Base-by-base conservation (phyloP, 2,329 filamentous ascomycete genomes). In the Cercospora sesami region DNA sequence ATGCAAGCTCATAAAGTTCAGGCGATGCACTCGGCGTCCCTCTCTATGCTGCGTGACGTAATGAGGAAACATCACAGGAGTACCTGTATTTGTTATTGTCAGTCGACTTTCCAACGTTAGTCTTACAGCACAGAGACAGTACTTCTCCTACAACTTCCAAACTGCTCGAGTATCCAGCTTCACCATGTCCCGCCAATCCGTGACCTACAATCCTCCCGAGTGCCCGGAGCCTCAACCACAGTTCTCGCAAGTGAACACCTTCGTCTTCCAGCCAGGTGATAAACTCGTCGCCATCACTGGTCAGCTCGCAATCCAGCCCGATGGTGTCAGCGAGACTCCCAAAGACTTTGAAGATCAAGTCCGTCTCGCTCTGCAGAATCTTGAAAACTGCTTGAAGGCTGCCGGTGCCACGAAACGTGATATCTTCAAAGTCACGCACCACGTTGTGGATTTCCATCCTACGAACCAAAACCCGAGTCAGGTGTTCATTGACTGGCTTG, bases 371-470 rank as follows among this genome's bases (percentile, higher is more conserved):
- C 53, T 72, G 26, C 65, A 68, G 48, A 72, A 71, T 28, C 60
- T 72, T n/a, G 70, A 72, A 42, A 72, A 72, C 53, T 69, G 67
- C 33, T 62, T 72, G 28, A 65, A 65, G 53, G 69, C 69, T 16
- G 70, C 67, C 0, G 67, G 70, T 55, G 69, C 70, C 10, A 66
- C 51, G 23, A 72, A 72, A 53, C 53, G 69, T 31, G 70, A 72
- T 58, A 71, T 72, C 31, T 72, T 72, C 69, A 71, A 72, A 53
- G 70, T 72, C 28, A 72, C 70, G n/a, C 70, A 72, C 45, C 67
- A 72, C 36, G 70, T 72, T 7, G 70, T 72, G 9, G 69, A 68
- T 36, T 69, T 71, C 45, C 67, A 72, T 45, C 64, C 65, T 33
- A 69, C 69, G 51, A 71, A 69, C 51, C 67, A 72, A 57, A 72